Evolutionary conservation across 2,329 filamentous ascomycete genomes (phyloP).

Genomic region (Sporothrix mexicana): DNA sequence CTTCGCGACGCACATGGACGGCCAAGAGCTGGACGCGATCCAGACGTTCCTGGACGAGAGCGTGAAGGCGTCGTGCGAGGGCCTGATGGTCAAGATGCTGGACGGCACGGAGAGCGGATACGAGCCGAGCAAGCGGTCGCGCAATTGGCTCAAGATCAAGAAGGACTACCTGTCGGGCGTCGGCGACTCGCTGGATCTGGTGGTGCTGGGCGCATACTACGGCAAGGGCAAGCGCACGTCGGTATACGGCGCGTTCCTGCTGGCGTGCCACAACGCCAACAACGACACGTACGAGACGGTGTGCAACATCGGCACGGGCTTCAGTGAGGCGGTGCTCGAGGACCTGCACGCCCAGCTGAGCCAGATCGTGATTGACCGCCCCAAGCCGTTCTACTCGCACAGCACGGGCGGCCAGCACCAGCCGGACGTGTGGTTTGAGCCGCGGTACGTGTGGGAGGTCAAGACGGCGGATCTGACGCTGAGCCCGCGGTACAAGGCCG

Average conservation of each 20-base stretch:
- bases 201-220: constrained; percentile 92
- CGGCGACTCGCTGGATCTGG: constrained; percentile 93
- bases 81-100: constrained; percentile 99
- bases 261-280: constrained; percentile 87
- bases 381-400: constrained; percentile 95
- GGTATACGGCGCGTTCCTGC: constrained; percentile 92
- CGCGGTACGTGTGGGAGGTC: constrained; percentile 93
- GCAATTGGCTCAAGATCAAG: constrained; percentile 99
- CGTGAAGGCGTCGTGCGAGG: constrained; percentile 94
- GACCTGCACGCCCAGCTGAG: constrained; percentile 79
- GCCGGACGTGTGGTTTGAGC: constrained; percentile 98
- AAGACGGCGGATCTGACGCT: constrained; percentile 95
- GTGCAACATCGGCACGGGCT: constrained; percentile 98
- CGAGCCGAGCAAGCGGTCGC: constrained; percentile 92
- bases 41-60: constrained; percentile 91
- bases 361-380: constrained; percentile 79
- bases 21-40: constrained; percentile 90
- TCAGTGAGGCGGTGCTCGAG: constrained; percentile 92
- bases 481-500: constrained; percentile 92
- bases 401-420: constrained; percentile 86
- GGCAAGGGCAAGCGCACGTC: constrained; percentile 95
- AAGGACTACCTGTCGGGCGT: constrained; percentile 96
- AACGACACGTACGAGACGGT: constrained; percentile 90
- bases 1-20: constrained; percentile 86
- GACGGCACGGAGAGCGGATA: constrained; percentile 92